A percentile compares a stretch with the other conserved stretches of the same genome.
Conservation (phyloP, 805 yeast genomes). For the Kodamaea laetipori region DNA sequence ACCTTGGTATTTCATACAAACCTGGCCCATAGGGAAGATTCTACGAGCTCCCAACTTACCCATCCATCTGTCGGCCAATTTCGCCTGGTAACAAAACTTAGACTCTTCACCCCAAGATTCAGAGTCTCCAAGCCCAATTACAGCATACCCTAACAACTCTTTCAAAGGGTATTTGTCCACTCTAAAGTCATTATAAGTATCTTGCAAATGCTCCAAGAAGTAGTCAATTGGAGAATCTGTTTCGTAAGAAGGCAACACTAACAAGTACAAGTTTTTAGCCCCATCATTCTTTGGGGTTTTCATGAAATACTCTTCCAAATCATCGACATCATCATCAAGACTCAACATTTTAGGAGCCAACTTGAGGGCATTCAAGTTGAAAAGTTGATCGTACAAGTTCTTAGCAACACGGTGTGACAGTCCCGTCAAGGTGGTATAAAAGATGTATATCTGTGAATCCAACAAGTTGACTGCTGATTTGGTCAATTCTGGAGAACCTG, state of each 20-base stretch:
- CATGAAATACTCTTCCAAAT: slow-evolving; percentile 79
- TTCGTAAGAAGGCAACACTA: slow-evolving; percentile 88
- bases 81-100: slow-evolving; percentile 86
- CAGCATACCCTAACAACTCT: slow-evolving; percentile 74
- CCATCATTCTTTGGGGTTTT: slow-evolving; percentile 50
- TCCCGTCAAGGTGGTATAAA: slow-evolving; percentile 87
- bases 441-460: slow-evolving; percentile 63
- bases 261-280: slow-evolving; percentile 56
- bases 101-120: slow-evolving; percentile 71
- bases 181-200: slow-evolving; percentile 82
- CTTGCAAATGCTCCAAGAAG: slow-evolving; percentile 76
- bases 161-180: slow-evolving; percentile 79
- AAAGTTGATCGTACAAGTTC: slow-evolving; percentile 44
- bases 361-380: slow-evolving; percentile 23
- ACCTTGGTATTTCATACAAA: slow-evolving; percentile 75
- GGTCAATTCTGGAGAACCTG: slow-evolving; percentile 41
- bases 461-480: slow-evolving; percentile 40
- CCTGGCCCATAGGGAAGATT: slow-evolving; percentile 77
- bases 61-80: slow-evolving; percentile 68
- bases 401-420: slow-evolving; percentile 72
- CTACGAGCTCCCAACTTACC: slow-evolving; percentile 87
- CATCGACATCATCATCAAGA: slow-evolving; percentile 79
- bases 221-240: slow-evolving; percentile 91
- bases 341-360: slow-evolving; percentile 58
- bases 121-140: slow-evolving; percentile 83